Conservation (phyloP, 495 filamentous ascomycete genomes). For the Pyrenopolyporus hunteri region DNA sequence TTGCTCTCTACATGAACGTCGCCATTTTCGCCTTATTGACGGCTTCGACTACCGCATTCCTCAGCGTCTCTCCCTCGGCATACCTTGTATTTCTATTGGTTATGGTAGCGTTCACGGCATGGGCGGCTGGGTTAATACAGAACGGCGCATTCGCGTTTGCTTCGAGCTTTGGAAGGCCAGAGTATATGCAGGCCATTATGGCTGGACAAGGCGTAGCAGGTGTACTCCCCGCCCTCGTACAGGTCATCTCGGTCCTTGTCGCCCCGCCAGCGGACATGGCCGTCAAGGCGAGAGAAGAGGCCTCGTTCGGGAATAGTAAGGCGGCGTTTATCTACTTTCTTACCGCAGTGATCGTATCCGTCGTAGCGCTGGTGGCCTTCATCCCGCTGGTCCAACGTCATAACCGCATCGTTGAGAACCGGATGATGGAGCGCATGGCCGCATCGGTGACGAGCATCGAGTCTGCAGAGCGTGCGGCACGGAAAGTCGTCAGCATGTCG, state of each 20-base stretch:
- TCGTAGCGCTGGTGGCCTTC: conserved; percentile 65
- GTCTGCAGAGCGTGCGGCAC: conserved; percentile 52
- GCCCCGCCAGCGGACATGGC: conserved; percentile 53
- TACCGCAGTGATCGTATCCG: conserved; percentile 70
- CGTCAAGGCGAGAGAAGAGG: conserved; percentile 5
- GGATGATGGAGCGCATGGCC: conserved; percentile 47
- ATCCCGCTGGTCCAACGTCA: conserved; percentile 55
- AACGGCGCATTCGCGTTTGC: conserved; percentile 95
- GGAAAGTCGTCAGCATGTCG: conserved; percentile 68
- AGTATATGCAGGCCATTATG: conserved; percentile 97
- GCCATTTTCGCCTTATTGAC: conserved; percentile 75
- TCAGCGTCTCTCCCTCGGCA: conserved; percentile 58
- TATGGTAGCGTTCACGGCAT: conserved; percentile 79
- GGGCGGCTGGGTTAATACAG: conserved; percentile 84
- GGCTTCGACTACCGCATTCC: conserved; percentile 74
- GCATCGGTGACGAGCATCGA: conserved; percentile 52
- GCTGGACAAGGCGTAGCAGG: conserved; percentile 90
- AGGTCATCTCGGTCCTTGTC: conserved; percentile 80
- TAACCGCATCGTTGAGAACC: conserved; percentile 48
- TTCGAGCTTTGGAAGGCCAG: conserved; percentile 76
- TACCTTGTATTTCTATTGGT: conserved; percentile 85
- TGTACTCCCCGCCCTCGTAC: conserved; percentile 85
- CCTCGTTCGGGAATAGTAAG: conserved; percentile 50
- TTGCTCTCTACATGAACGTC: conserved; percentile 75
- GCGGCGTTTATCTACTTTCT: conserved; percentile 92